phyloP scores from a whole-genome alignment of 2,329 filamentous ascomycete genomes.

The Ceratocystis cubensis region DNA sequence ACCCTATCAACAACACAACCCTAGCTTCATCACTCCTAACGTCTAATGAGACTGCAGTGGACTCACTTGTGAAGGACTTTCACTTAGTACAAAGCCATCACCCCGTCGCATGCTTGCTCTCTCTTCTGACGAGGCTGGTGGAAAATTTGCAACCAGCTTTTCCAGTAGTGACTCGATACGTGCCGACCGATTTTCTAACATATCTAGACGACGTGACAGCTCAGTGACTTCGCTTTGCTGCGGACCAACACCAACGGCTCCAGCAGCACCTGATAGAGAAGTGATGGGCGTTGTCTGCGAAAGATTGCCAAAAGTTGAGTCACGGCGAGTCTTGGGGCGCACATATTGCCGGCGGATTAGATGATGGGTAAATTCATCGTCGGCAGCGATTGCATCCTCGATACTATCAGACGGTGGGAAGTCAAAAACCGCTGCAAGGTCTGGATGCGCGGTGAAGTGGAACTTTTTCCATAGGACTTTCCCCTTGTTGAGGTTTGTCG shows the following conservation, averaged over 20 bases:
- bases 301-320: slow-evolving; percentile 45
- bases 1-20: background rate
- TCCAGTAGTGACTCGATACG: slow-evolving; percentile 38
- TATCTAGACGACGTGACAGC: slow-evolving; percentile 35
- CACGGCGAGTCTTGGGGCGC: slow-evolving; percentile 37
- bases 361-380: slow-evolving; percentile 46
- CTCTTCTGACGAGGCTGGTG: background rate
- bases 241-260: slow-evolving; percentile 14
- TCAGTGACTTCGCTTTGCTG: slow-evolving; percentile 33
- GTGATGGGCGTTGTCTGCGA: slow-evolving; percentile 23
- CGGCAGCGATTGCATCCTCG: slow-evolving; percentile 43
- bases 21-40: background rate
- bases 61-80: background rate
- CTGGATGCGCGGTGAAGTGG: slow-evolving; percentile 57
- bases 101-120: background rate
- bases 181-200: slow-evolving; percentile 38
- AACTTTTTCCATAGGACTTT: slow-evolving; percentile 51
- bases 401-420: slow-evolving; percentile 52
- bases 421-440: slow-evolving; percentile 61
- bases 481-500: slow-evolving; percentile 4
- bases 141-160: slow-evolving; percentile 25
- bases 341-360: slow-evolving; percentile 46
- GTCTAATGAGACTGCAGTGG: background rate
- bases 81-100: background rate
- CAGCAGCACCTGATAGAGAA: slow-evolving; percentile 22